Evolutionary conservation across 371 early-diverging fungal genomes (phyloP).

Genomic region (Mortierella sp.): DNA sequence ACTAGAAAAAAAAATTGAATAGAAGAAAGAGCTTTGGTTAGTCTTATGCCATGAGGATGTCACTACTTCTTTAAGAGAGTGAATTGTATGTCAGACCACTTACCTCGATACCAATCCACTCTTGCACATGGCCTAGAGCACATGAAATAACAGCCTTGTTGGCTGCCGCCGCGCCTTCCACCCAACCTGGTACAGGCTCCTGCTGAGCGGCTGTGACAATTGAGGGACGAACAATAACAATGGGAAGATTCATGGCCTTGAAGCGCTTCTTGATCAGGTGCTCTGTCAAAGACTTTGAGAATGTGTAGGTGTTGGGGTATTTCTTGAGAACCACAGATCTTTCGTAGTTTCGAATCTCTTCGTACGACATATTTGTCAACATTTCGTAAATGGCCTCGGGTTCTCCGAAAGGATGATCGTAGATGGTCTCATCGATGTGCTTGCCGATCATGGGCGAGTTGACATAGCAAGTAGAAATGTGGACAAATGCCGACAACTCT

Average conservation of each 20-base stretch:
- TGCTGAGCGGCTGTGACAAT: conserved; percentile 66
- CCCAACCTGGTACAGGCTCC: conserved; percentile 77
- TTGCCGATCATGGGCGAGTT: conserved; percentile 61
- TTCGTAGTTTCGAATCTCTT: conserved; percentile 43
- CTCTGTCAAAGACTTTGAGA: conserved; percentile 70
- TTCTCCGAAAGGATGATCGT: conserved; percentile 64
- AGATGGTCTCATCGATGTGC: conserved; percentile 61
- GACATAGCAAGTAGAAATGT: conserved; percentile 66
- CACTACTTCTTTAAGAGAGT: no score
- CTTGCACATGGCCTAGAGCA: conserved; percentile 48
- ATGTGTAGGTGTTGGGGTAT: conserved; percentile 68
- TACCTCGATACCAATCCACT: conserved; percentile 47
- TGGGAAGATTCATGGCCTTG: conserved; percentile 58
- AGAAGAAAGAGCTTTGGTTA: not conserved
- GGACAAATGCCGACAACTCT: conserved; percentile 61
- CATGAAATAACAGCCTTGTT: conserved; percentile 58
- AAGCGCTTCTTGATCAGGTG: conserved; percentile 64
- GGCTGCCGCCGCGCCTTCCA: conserved; percentile 72
- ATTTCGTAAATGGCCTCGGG: conserved; percentile 64
- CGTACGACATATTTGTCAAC: conserved; percentile 61
- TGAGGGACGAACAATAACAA: conserved; percentile 67
- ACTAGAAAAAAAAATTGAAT: conserved; percentile 17
- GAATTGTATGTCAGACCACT: not conserved
- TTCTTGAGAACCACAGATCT: conserved; percentile 44
- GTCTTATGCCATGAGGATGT: not conserved